Conservation (phyloP, 2,329 filamentous ascomycete genomes). For the Hysterium pulicare region DNA sequence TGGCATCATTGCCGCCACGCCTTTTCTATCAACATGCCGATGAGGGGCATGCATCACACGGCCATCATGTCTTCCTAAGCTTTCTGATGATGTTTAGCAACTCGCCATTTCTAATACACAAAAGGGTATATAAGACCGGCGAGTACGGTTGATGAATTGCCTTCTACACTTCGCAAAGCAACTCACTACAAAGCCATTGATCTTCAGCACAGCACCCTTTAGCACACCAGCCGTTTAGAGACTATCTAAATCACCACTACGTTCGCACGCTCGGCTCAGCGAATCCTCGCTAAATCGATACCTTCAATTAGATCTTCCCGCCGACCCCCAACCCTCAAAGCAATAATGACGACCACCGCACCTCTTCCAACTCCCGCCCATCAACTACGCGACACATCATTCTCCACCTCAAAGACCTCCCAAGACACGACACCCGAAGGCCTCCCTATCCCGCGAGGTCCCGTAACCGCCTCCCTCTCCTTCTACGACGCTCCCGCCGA, state of each 20-base stretch:
- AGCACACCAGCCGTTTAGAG: background rate
- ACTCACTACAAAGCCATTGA: slow-evolving; percentile 11
- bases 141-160: slow-evolving; percentile 4
- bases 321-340: too few relatives aligned
- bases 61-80: slow-evolving; percentile 1
- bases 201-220: slow-evolving; percentile 3
- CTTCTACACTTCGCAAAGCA: slow-evolving; percentile 8
- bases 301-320: too few relatives aligned
- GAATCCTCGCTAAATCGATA: background rate
- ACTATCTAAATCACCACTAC: slow-evolving; percentile 3
- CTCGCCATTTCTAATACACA: slow-evolving; percentile 27
- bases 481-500: slow-evolving; percentile 64
- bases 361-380: slow-evolving; percentile 42
- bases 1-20: slow-evolving; percentile 31
- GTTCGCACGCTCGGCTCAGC: slow-evolving; percentile 6
- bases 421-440: slow-evolving; percentile 27
- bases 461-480: slow-evolving; percentile 60
- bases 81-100: slow-evolving; percentile 2
- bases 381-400: slow-evolving; percentile 29
- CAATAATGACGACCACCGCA: slow-evolving; percentile 44
- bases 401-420: slow-evolving; percentile 19
- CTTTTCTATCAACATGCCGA: too few relatives aligned
- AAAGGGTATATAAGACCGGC: slow-evolving; percentile 19
- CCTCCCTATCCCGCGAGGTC: slow-evolving; percentile 53
- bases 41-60: background rate